Conservation (phyloP, 768 basidiomycete genomes). For the Tricholoma furcatifolium region DNA sequence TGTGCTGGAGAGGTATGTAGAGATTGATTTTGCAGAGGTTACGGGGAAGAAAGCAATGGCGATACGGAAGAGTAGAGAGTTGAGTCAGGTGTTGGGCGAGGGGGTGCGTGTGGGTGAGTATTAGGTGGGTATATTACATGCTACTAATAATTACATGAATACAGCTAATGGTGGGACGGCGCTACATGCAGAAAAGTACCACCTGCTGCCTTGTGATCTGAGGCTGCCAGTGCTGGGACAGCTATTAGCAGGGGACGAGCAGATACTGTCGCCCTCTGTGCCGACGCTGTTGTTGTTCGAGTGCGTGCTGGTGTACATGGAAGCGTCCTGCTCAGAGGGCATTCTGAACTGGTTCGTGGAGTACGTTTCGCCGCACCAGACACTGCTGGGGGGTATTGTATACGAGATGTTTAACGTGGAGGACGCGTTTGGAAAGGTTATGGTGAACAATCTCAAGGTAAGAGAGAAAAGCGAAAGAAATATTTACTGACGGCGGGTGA, state of each 20-base stretch:
- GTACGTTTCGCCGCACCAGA: slow-evolving; percentile 36
- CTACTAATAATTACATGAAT: not conserved
- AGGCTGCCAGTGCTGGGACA: slow-evolving; percentile 50
- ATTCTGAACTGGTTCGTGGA: slow-evolving; percentile 75
- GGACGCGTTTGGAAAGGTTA: slow-evolving; percentile 90
- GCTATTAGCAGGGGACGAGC: slow-evolving; percentile 23
- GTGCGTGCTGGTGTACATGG: slow-evolving; percentile 91
- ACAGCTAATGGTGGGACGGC: slow-evolving; percentile 63
- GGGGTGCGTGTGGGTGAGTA: slow-evolving; percentile 43
- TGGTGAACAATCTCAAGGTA: slow-evolving; percentile 86
- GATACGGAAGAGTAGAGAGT: slow-evolving; percentile 65
- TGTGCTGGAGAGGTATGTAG: slow-evolving; percentile 64
- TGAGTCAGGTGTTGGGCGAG: slow-evolving; percentile 50
- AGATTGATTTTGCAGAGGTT: slow-evolving; percentile 88
- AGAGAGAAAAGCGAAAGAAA: slow-evolving; percentile 6
- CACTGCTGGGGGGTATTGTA: slow-evolving; percentile 55
- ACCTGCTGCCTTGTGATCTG: slow-evolving; percentile 78
- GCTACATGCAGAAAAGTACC: slow-evolving; percentile 56
- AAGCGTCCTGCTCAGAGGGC: slow-evolving; percentile 50
- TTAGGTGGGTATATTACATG: slow-evolving; percentile 2
- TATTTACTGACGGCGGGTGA: not conserved
- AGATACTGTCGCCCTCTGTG: slow-evolving; percentile 54
- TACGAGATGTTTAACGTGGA: slow-evolving; percentile 94
- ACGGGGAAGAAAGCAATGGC: slow-evolving; percentile 82
- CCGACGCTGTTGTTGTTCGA: slow-evolving; percentile 91